Evolutionary conservation across 352 stramenopile genomes (phyloP).

Genomic region (Phytopythium litorale): DNA sequence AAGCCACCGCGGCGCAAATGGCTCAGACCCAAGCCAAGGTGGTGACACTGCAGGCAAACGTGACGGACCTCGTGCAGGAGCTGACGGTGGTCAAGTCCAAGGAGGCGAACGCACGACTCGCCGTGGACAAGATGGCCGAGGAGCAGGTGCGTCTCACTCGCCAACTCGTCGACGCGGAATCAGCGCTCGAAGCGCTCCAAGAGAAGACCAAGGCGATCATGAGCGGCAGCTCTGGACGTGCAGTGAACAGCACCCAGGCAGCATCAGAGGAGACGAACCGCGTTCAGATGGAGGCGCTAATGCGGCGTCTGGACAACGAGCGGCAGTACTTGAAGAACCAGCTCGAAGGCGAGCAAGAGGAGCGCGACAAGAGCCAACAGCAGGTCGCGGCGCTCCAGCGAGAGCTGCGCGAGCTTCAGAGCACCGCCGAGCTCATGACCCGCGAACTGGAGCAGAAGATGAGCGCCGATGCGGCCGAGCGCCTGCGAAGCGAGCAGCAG

Average conservation of each 20-base stretch:
- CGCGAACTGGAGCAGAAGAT: slow-evolving; percentile 38
- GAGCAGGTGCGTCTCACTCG: slow-evolving; percentile 61
- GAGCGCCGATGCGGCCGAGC: slow-evolving; percentile 24
- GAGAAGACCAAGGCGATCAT: slow-evolving; percentile 35
- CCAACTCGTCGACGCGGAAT: slow-evolving; percentile 65
- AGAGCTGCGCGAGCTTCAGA: slow-evolving; percentile 38
- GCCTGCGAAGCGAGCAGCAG: slow-evolving; percentile 31
- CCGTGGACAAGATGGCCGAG: slow-evolving; percentile 70
- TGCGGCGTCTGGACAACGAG: slow-evolving; percentile 74
- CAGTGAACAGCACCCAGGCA: slow-evolving; percentile 44
- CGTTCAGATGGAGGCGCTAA: slow-evolving; percentile 72
- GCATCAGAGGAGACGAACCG: slow-evolving; percentile 73
- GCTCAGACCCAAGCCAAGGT: slow-evolving; percentile 56
- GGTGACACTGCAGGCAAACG: slow-evolving; percentile 62
- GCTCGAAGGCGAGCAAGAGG: slow-evolving; percentile 47
- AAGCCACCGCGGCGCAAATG: slow-evolving; percentile 36
- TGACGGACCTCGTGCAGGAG: slow-evolving; percentile 75
- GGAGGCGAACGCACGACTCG: slow-evolving; percentile 59
- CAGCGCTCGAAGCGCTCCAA: slow-evolving; percentile 47
- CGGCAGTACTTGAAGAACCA: slow-evolving; percentile 82
- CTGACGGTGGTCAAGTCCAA: slow-evolving; percentile 58
- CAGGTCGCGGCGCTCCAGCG: slow-evolving; percentile 36
- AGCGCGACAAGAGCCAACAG: slow-evolving; percentile 37
- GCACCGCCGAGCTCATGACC: slow-evolving; percentile 30
- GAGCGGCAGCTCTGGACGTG: slow-evolving; percentile 12